Base-by-base conservation (phyloP, 2,329 filamentous ascomycete genomes). In the Colletotrichum sp. region DNA sequence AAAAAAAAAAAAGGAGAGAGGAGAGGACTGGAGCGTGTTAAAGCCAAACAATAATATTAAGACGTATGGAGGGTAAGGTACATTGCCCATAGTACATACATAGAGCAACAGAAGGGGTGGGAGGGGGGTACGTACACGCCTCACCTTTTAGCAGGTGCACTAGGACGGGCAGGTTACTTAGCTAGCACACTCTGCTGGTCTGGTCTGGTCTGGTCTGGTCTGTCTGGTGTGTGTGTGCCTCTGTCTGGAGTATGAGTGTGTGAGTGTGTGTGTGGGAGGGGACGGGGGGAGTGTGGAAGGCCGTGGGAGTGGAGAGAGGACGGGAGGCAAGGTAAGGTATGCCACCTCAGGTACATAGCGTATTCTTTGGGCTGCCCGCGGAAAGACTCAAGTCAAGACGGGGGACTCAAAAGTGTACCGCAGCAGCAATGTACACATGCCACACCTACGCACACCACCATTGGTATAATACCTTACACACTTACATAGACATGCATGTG, bases 21-120 rank as follows among this genome's bases (percentile, higher is more conserved):
- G 28, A 61, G 26, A 58, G 74, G 70, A 76, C 74, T 65, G 74
- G 74, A 76, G 74, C 65, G 68, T 64, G 74, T 76, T 76, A 69
- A 76, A 76, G 74, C 74, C 71, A 74, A 75, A 76, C 74, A 76
- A 74, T 69, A 76, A 76, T 73, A 68, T 69, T 74, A 66, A 74
- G 64, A 67, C 58, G 70, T 69, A 76, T 67, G 64, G 70, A 73
- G 58, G 73, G 70, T 64, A 69, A 55, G 72, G 70, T 63, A 73
- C 30, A 65, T 58, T 72, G 67, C 71, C 34, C 63, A 64, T 32
- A 21, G 43, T 48, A 48, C 43, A 48, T 48, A 58, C 43, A 48
- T 48, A n/a, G n/a, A 48, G 18, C 43, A 48, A 21, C 16, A 28
- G 55, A 58, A 16, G 55, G 55, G 21, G 55, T 18, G 43, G 43